Evolutionary conservation across 2,329 filamentous ascomycete genomes (phyloP).

Genomic region (Colletotrichum sp.): DNA sequence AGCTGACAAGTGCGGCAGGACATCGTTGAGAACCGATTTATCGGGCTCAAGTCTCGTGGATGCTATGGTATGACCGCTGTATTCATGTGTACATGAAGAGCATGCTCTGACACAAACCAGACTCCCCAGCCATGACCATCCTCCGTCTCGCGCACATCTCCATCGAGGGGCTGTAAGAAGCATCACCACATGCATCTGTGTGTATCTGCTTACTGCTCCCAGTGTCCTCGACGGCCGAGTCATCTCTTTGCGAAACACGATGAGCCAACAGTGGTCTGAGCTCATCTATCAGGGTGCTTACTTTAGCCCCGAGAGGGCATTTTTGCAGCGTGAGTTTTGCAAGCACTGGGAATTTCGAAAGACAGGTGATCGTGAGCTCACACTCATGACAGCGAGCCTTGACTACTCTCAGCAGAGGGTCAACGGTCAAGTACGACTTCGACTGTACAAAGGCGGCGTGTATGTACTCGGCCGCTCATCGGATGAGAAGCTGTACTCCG

Average conservation of each 20-base stretch:
- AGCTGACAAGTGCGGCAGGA: conserved; percentile 4
- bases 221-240: conserved; percentile 58
- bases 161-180: conserved; percentile 54
- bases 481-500: conserved; percentile 55
- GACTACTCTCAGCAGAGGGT: conserved; percentile 16
- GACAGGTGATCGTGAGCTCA: neutral
- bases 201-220: neutral
- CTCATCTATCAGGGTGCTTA: conserved; percentile 51
- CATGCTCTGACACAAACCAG: neutral
- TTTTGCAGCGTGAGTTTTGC: neutral
- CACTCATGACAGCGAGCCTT: neutral
- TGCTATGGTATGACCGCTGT: conserved; percentile 45
- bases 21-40: conserved; percentile 50
- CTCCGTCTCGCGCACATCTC: conserved; percentile 39
- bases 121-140: conserved; percentile 29
- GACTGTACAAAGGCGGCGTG: conserved; percentile 44
- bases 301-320: conserved; percentile 48
- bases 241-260: conserved; percentile 57
- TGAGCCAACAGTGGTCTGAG: conserved; percentile 42
- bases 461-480: conserved; percentile 51
- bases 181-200: accelerated
- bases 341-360: neutral
- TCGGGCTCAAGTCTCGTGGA: conserved; percentile 46
- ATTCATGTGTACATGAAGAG: neutral
- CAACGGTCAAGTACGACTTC: conserved; percentile 29